phyloP scores from a whole-genome alignment of 768 basidiomycete species.

The Boletus huronensis region DNA sequence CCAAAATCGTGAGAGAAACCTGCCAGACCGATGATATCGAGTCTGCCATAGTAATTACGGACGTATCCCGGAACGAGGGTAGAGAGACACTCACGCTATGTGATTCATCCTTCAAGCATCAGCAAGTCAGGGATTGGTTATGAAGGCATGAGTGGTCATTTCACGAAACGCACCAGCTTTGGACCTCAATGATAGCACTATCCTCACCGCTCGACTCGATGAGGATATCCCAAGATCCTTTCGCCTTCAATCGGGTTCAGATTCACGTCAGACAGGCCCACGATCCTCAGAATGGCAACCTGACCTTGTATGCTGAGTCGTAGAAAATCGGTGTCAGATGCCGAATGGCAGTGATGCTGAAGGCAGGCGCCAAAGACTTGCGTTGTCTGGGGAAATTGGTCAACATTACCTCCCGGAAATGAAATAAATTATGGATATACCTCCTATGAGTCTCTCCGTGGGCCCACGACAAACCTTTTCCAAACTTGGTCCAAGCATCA shows the following conservation, averaged over 20 bases:
- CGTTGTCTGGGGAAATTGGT: conserved; percentile 27
- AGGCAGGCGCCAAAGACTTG: conserved; percentile 36
- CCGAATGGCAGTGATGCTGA: conserved; percentile 37
- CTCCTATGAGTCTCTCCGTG: neutral
- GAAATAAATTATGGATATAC: conserved; percentile 15
- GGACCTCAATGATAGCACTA: conserved; percentile 33
- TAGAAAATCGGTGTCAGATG: conserved; percentile 36
- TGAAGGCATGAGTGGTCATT: neutral
- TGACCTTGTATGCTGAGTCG: conserved; percentile 30
- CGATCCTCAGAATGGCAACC: neutral
- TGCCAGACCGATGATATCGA: neutral
- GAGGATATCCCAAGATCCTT: conserved; percentile 24
- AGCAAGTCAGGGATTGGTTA: neutral
- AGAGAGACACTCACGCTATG: neutral
- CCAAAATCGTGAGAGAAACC: conserved; percentile 44
- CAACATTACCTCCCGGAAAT: neutral
- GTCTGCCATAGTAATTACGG: neutral
- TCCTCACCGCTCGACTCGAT: conserved; percentile 13
- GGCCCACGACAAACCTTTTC: conserved; percentile 27
- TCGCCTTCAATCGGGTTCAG: neutral
- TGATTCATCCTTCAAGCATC: neutral
- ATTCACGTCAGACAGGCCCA: neutral
- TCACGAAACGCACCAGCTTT: conserved; percentile 26
- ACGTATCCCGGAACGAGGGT: neutral
- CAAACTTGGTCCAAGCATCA: conserved; percentile 2